Evolutionary conservation across 176 grass and related monocot species (phyloP), one percentile per base, ranked within the genome.

Genomic region (Urochloa ruziziensis): DNA sequence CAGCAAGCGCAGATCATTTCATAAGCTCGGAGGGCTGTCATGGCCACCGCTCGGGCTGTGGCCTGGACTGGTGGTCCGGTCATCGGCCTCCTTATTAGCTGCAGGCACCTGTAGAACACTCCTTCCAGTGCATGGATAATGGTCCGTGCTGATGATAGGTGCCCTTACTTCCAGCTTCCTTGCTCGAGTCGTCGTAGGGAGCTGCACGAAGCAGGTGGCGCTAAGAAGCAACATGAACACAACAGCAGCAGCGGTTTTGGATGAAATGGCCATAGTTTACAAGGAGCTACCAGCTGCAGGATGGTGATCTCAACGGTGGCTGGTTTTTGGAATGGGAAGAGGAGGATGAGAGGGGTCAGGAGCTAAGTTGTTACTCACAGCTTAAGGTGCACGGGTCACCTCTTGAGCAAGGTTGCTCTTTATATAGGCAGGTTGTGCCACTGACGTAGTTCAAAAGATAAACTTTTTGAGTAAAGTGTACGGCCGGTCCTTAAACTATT

Each of bases 41-140:
- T 93, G 91, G 73, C 91, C 91, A 67, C 21, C 15, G 66, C 85
- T 34, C 33, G 88, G 88, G 77, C 91, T 85, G 62, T 75, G 67
- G 4, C 91, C 91, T 24, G 65, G 68, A 46, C 0, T 30, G 14
- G 17, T 75, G 16, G 84, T 74, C 3, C 76, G 62, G 15, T 23
- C 7, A 53, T 66, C 67, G 3, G 17, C 10, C 28, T 56, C 27
- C 1, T 35, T 37, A 5, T 29, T 18, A 3, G 42, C 18, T 21
- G 32, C 1, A 44, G 37, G 63, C 6, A 19, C 59, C 75, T 80
- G 64, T 27, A 85, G 46, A 32, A 5, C 34, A 10, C 54, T 32
- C 65, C 60, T 62, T 75, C 36, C 35, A 29, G 57, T n/a, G 48
- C 18, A 49, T 27, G 80, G 69, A 30, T 30, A 61, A 40, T 15